Base-by-base conservation (phyloP, 352 stramenopile genomes). In the Phytopythium chamaehyphon region DNA sequence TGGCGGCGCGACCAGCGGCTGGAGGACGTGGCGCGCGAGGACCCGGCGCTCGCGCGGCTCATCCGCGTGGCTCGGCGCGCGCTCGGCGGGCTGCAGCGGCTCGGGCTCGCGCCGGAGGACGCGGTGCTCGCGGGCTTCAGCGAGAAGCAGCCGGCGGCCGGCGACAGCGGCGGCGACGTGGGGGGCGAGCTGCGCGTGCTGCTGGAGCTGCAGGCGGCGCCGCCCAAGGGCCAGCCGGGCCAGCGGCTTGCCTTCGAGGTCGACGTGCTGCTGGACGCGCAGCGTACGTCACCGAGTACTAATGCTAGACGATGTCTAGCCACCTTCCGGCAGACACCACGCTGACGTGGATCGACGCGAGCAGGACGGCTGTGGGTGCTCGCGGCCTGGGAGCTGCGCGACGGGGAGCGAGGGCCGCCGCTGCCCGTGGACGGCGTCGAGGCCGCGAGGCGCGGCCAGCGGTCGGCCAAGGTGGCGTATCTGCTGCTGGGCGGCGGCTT, bases 71-170 rank as follows among this genome's bases (percentile, higher is more conserved):
- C 76, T 2, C 39, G 62, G 50, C 61, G 68, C 21, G 71, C 70
- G 28, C 86, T 90, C 42, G 48, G 31, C 21, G 72, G 76, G 55
- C 61, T 90, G 11, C 71, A 88, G 59, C 62, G 64, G 16, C 71
- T 79, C 52, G 76, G 79, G 7, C 84, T 86, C 54, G 79, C 79
- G 3, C 66, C 61, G 22, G 33, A 50, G 3, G 73, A 69, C 6
- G 86, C 81, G 57, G 26, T 47, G 10, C 71, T 88, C 50, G 19
- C 62, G 28, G 63, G 79, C 48, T 90, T 88, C 40, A 86, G 63
- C 24, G 73, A 89, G 42, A 57, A 76, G 46, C 66, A 71, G 3
- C 10, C 15, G 19, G 40, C 50, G 37, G 3, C 28, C 26, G 44
- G 49, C 40, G 61, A 51, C 40, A 40, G 44, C 11, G 36, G 63